Evolutionary conservation across 1,284 basidiomycete species (phyloP).

Genomic region (Bondarzewia mesenterica): DNA sequence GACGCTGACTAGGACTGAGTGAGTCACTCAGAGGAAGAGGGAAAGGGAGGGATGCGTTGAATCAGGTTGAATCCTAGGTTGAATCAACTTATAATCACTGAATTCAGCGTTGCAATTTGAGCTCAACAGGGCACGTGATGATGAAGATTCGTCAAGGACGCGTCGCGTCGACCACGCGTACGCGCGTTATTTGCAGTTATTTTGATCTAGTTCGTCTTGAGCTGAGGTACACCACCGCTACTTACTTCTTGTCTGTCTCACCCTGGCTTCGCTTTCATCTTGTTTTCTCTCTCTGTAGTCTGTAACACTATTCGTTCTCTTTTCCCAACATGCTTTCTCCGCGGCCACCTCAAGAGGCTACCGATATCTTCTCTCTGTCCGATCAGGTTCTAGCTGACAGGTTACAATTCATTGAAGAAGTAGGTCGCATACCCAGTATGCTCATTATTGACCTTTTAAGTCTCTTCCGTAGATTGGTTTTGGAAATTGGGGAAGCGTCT

Average conservation of each 20-base stretch:
- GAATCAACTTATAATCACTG: too few relatives aligned
- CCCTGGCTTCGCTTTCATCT: slow-evolving; percentile 5
- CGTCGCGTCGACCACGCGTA: neutral
- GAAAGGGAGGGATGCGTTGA: too few relatives aligned
- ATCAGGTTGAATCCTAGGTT: too few relatives aligned
- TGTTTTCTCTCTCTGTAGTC: slow-evolving; percentile 6
- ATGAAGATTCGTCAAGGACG: neutral
- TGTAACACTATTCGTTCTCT: slow-evolving; percentile 14
- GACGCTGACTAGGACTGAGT: too few relatives aligned
- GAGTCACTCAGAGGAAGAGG: too few relatives aligned
- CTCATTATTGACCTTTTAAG: neutral
- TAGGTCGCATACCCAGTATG: slow-evolving; percentile 19
- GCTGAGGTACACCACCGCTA: slow-evolving; percentile 5
- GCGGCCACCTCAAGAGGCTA: slow-evolving; percentile 24
- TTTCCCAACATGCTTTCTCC: slow-evolving; percentile 18
- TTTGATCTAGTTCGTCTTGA: slow-evolving; percentile 22
- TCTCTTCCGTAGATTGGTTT: slow-evolving; percentile 55
- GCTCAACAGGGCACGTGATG: slow-evolving; percentile 3
- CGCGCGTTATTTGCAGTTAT: slow-evolving; percentile 26
- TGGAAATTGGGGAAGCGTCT: slow-evolving; percentile 84
- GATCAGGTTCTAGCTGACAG: slow-evolving; percentile 61
- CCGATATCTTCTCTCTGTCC: slow-evolving; percentile 46
- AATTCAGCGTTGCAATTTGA: too few relatives aligned
- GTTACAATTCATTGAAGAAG: slow-evolving; percentile 71
- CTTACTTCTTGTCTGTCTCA: neutral